Evolutionary conservation across 1,284 basidiomycete genomes (phyloP).

Genomic region (Stereum hirsutum): DNA sequence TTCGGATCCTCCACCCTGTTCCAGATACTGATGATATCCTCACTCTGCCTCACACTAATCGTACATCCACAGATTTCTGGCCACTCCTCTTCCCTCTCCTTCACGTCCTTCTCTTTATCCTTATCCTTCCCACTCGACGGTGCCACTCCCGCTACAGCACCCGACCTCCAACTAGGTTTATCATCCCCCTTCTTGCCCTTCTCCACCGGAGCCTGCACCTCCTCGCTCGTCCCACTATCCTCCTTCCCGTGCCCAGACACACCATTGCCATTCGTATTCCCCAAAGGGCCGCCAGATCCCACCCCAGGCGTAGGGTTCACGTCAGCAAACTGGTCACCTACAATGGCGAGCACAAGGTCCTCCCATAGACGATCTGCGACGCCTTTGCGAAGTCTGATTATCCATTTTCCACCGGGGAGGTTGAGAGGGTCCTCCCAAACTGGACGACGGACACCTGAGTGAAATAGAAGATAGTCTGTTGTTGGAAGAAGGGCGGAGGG

Average conservation of each 20-base stretch:
- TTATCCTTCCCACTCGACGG: neutral
- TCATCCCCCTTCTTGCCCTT: slow-evolving; percentile 12
- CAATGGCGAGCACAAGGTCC: slow-evolving; percentile 66
- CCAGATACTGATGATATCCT: slow-evolving; percentile 79
- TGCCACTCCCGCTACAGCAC: too few relatives aligned
- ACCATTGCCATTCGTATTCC: slow-evolving; percentile 13
- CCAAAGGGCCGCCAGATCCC: neutral
- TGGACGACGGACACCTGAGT: slow-evolving; percentile 69
- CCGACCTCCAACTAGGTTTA: slow-evolving; percentile 24
- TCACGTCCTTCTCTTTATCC: slow-evolving; percentile 21
- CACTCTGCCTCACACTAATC: slow-evolving; percentile 73
- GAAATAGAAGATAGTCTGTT: slow-evolving; percentile 82
- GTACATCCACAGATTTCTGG: slow-evolving; percentile 81
- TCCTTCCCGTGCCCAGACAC: too few relatives aligned
- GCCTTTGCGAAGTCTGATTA: slow-evolving; percentile 77
- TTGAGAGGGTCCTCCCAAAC: slow-evolving; percentile 91
- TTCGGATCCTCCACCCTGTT: slow-evolving; percentile 64
- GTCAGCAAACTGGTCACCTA: slow-evolving; percentile 73
- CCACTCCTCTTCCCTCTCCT: slow-evolving; percentile 33
- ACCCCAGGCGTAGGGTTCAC: slow-evolving; percentile 29
- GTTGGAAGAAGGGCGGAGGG: slow-evolving; percentile 69
- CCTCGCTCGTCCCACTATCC: too few relatives aligned
- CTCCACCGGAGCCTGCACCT: too few relatives aligned
- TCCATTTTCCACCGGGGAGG: slow-evolving; percentile 86
- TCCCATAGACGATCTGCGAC: slow-evolving; percentile 79